phyloP scores from a whole-genome alignment of 495 filamentous ascomycete genomes.

The Annulohypoxylon moriforme region DNA sequence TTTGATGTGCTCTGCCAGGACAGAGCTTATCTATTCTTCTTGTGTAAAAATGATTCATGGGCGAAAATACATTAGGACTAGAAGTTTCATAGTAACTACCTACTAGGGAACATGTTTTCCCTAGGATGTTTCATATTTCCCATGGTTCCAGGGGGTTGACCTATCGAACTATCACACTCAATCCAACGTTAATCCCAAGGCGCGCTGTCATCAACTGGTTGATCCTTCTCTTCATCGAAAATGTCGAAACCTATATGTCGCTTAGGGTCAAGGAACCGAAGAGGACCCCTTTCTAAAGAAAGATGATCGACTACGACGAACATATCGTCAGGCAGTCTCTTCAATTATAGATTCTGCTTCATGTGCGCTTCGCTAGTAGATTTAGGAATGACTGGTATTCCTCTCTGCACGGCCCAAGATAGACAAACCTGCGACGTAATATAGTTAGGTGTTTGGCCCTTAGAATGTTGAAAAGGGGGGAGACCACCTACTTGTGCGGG shows the following conservation, averaged over 20 bases:
- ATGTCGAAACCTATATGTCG: background rate
- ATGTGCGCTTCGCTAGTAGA: background rate
- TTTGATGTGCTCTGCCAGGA: no score
- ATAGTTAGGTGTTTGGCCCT: background rate
- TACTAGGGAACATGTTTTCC: no score
- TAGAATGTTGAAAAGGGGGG: background rate
- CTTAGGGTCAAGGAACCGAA: background rate
- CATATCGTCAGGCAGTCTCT: background rate
- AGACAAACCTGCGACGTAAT: background rate
- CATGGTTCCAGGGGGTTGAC: no score
- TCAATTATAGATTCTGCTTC: background rate
- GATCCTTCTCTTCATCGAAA: background rate
- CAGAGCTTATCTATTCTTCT: no score
- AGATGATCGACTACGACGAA: background rate
- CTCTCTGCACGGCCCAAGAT: background rate
- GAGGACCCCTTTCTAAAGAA: background rate
- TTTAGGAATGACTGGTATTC: background rate
- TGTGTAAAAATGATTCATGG: no score
- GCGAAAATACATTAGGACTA: no score
- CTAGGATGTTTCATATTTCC: no score
- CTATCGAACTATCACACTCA: no score
- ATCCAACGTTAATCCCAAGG: background rate
- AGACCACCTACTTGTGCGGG: background rate
- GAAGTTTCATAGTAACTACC: no score
- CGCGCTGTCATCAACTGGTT: background rate